Base-by-base conservation (phyloP, 2,329 filamentous ascomycete species). In the Clarireedia hainanense region DNA sequence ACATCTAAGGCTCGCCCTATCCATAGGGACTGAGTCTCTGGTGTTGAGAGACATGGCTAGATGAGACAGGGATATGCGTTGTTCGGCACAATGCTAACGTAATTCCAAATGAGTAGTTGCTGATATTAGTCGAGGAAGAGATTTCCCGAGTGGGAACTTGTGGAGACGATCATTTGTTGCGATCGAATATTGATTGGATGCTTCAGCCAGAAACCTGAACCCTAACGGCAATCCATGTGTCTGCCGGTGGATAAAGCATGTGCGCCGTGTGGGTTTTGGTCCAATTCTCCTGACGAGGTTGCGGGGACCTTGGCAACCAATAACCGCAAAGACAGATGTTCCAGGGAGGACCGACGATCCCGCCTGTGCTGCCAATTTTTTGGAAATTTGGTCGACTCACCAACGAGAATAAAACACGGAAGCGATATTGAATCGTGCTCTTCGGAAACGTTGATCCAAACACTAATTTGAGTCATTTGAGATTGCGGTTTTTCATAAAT, bases 181-280 rank as follows among this genome's bases (percentile, higher is more conserved):
- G 48, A 14, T 23, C 34, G 37, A n/a, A 26, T 26, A 46, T 56
- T 56, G 53, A 56, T 52, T 56, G 53, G 53, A 56, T 56, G 14
- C 6, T 17, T 7, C 10, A 30, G 9, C n/a, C 14, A 15, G 6
- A 39, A 52, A 36, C 53, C 47, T 56, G 48, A 56, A 34, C 40
- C 12, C 43, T 39, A 56, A 37, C 53, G 40, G 48, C 37, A 39
- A 3, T 14, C 24, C 40, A 54, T 52, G 37, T 42, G 39, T 50
- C 20, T 27, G 36, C 30, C 40, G 20, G 47, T 48, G 24, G 20
- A 24, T 54, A 54, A 30, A 40, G 48, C 47, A 47, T 24, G 40
- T 37, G 27, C 12, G 17, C 49, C 34, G 39, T 17, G 30, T 37
- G 23, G 5, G 30, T 23, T 20, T n/a, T 17, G 34, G 26, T 27